Evolutionary conservation across 768 basidiomycete species (phyloP).

Genomic region (Calocybe indica): DNA sequence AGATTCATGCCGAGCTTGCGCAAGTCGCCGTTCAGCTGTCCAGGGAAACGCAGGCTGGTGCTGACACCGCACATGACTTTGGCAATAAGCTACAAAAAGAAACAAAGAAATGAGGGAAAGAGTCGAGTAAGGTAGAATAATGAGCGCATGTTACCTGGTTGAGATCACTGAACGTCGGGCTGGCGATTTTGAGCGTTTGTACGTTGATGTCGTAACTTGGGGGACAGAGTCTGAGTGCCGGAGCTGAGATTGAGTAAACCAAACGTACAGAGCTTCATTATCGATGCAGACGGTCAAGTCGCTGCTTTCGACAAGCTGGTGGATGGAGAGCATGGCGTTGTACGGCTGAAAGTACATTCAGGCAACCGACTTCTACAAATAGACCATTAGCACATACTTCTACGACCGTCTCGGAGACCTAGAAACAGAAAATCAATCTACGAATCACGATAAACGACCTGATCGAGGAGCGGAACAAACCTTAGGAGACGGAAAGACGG

Average conservation of each 20-base stretch:
- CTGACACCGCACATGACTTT: constrained; percentile 94
- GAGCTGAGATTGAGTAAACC: not conserved
- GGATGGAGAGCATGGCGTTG: constrained; percentile 77
- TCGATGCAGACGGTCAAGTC: constrained; percentile 84
- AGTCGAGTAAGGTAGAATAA: not conserved
- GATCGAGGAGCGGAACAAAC: constrained; percentile 12
- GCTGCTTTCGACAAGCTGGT: constrained; percentile 86
- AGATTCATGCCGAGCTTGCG: constrained; percentile 92
- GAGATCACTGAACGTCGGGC: constrained; percentile 59
- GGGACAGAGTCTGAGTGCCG: not conserved
- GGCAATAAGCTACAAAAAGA: constrained; percentile 52
- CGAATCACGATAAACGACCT: not conserved
- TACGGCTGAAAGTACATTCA: constrained; percentile 70
- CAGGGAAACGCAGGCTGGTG: constrained; percentile 90
- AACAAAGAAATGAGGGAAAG: not conserved
- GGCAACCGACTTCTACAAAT: constrained; percentile 26
- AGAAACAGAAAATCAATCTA: not conserved
- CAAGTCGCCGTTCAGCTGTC: constrained; percentile 82
- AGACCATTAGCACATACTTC: constrained; percentile 54
- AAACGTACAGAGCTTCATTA: constrained; percentile 74
- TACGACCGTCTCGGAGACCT: constrained; percentile 51
- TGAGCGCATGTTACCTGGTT: constrained; percentile 48
- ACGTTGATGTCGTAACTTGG: constrained; percentile 67
- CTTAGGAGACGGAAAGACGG: constrained; percentile 49
- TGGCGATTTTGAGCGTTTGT: constrained; percentile 57